Evolutionary conservation across 2,329 filamentous ascomycete species (phyloP).

Genomic region (Fusarium verticillioides): DNA sequence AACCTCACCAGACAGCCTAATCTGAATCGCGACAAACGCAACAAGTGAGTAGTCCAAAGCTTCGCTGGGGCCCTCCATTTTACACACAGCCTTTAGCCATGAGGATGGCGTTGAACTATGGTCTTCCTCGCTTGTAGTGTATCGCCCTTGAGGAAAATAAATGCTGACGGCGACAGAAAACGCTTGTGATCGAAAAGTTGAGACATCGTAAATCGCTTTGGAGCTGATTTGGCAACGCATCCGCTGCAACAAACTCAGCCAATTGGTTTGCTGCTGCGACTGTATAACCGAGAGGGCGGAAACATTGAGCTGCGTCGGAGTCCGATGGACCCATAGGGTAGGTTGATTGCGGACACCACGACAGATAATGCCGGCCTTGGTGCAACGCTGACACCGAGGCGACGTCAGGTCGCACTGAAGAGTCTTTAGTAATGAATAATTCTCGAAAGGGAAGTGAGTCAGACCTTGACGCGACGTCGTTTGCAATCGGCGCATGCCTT

Average conservation of each 20-base stretch:
- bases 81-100: conserved; percentile 2
- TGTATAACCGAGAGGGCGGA: conserved; percentile 6
- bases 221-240: neutral
- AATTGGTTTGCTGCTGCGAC: neutral
- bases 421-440: rapidly evolving
- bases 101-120: neutral
- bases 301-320: neutral
- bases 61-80: neutral
- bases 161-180: neutral
- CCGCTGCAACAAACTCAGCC: neutral
- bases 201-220: neutral
- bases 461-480: conserved; percentile 21
- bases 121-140: rapidly evolving
- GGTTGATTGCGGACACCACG: neutral
- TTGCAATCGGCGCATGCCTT: conserved; percentile 13
- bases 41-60: neutral
- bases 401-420: neutral
- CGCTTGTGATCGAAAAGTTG: neutral
- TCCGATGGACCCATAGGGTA: conserved; percentile 13
- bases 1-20: neutral
- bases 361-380: conserved; percentile 6
- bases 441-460: neutral
- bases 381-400: neutral
- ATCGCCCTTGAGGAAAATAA: neutral
- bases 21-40: conserved; percentile 6